Evolutionary conservation across 2,329 filamentous ascomycete genomes (phyloP).

Genomic region (Penicillium sp.): DNA sequence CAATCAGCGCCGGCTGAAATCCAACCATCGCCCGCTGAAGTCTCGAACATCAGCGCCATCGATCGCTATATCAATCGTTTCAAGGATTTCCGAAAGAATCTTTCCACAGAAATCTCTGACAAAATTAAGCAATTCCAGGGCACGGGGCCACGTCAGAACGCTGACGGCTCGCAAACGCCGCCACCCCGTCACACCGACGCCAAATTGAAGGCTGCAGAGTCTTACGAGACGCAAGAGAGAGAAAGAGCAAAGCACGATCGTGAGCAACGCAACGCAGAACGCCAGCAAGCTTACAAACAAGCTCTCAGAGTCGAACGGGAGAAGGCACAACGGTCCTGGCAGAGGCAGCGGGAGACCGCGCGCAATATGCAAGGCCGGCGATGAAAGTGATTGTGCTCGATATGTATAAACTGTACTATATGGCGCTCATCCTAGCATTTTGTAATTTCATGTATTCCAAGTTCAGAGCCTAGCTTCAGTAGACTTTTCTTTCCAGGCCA

Average conservation of each 20-base stretch:
- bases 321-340: constrained; percentile 19
- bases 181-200: constrained; percentile 29
- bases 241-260: constrained; percentile 32
- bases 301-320: constrained; percentile 25
- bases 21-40: not conserved
- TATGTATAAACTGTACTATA: constrained; percentile 28
- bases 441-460: constrained; percentile 19
- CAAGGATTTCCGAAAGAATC: constrained; percentile 28
- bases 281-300: constrained; percentile 27
- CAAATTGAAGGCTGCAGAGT: constrained; percentile 30
- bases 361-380: not conserved
- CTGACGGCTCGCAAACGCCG: constrained; percentile 16
- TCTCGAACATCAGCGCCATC: constrained; percentile 23
- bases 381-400: not conserved
- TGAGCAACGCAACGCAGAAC: constrained; percentile 37
- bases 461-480: not conserved
- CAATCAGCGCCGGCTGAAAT: not conserved
- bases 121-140: constrained; percentile 24
- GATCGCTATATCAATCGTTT: constrained; percentile 37
- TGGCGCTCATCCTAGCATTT: constrained; percentile 21
- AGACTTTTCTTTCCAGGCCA: no score
- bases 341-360: not conserved
- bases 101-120: constrained; percentile 20
- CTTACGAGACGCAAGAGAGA: constrained; percentile 31
- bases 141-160: constrained; percentile 21